Evolutionary conservation across 1,139 yeast species (phyloP), one percentile per base, ranked within the genome.

Genomic region (Diutina scorzettiae): DNA sequence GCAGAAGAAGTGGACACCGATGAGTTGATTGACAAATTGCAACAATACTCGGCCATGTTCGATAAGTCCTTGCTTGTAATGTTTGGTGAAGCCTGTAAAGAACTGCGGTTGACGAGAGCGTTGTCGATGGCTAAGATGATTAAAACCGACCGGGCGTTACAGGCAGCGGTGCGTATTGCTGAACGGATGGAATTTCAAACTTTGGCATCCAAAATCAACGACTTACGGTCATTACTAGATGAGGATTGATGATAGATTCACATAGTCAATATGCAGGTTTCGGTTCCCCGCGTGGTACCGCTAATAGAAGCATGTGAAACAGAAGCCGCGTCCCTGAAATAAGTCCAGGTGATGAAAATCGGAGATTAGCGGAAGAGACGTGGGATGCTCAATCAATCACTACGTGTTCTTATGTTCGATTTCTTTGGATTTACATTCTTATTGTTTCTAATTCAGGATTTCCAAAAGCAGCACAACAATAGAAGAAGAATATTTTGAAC

Each of bases 121-220:
- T 66, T 76, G 48, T 80, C 82, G 32, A 59, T 91, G 40, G 87
- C 78, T 4, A 72, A 69, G 50, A 75, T 83, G 54, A 67, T 91
- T 51, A 75, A 77, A 51, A 81, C 78, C 48, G 89, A 81, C 48
- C 78, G 81, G 50, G 95, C 95, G 5, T 63, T 89, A 48, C 73
- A 72, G 45, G 96, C 96, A 0, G 96, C 96, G 1, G 66, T 75
- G 20, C 82, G 82, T 59, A 83, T 91, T 45, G 85, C 95, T 1
- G 83, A 83, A 51, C 73, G 95, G 50, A 76, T 83, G 53, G 87
- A 81, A 43, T 69, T 80, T 55, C 61, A 71, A 32, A 65, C 70
- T 7, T 63, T 91, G 51, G 87, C 86, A 1, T 75, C 73, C 45
- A 77, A 75, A 54, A 79, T 89, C 45, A 77, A 74, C 45, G 74